Evolutionary conservation across 257 asterid genomes (phyloP), one percentile per base, ranked within the genome.

Genomic region (Euphrasia confusa): DNA sequence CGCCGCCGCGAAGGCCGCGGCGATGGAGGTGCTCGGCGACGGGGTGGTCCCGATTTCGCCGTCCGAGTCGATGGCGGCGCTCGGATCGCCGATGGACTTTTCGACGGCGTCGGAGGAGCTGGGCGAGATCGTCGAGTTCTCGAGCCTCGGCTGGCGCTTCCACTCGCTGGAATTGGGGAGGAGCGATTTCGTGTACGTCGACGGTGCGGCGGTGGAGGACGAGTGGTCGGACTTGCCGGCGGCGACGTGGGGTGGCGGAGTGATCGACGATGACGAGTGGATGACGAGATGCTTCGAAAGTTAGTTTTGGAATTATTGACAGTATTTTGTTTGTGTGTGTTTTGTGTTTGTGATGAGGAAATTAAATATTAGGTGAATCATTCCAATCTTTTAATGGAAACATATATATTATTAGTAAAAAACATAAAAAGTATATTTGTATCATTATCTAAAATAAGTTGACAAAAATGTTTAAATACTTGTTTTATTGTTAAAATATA

Each of bases 1-100:
- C 0, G 96, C 96, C 0, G 96, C 95, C 0, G 75, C 92, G 7
- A 85, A 88, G 70, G 96, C 96, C 4, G 96, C 96, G 0, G 86
- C 96, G 11, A 88, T 88, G 96, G 84, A 70, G 4, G 72, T 71
- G 8, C 72, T 85, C 27, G 84, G 83, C 7, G 5, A 18, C 39
- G 21, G 17, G 48, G 18, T 14, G 14, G 52, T 66, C 5, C 14
- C 66, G 8, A 21, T 21, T 21, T 21, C 24, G 24, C 1, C 24
- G 24, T 21, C 24, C 1, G 24, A 21, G 24, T n/a, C 70, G 1
- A 2, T 62, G 5, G n/a, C 67, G 2, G 11, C 68, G 1, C 14
- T 73, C 3, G 65, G 80, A 0, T 42, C 85, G 0, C 52, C 81
- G 5, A 48, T 79, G 27, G 80, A 90, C 0, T 54, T 74, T 35